phyloP scores from a whole-genome alignment of 306 rosid species.

The Cucurbita ficifolia region DNA sequence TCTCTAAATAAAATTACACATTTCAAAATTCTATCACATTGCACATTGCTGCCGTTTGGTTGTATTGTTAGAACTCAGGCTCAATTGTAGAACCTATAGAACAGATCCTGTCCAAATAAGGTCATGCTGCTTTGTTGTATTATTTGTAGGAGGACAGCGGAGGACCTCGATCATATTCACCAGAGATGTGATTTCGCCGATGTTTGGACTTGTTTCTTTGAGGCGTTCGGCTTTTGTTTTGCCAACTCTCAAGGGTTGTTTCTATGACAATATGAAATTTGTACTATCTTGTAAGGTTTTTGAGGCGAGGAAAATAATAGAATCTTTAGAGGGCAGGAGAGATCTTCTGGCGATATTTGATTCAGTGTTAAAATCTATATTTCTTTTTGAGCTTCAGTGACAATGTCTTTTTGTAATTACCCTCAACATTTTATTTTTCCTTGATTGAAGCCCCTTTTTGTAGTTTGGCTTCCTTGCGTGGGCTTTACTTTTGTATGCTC shows the following conservation, averaged over 20 bases:
- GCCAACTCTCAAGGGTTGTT: neutral
- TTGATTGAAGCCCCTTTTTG: neutral
- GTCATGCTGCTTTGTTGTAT: neutral
- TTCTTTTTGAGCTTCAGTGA: neutral
- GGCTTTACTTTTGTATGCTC: neutral
- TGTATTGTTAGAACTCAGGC: neutral
- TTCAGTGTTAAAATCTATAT: neutral
- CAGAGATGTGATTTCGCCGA: neutral
- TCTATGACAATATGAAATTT: neutral
- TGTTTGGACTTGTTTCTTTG: neutral
- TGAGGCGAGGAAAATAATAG: neutral
- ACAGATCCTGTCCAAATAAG: neutral
- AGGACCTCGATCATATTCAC: neutral
- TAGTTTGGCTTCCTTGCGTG: neutral
- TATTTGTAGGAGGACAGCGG: neutral
- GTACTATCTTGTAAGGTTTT: neutral
- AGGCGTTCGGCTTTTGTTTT: neutral
- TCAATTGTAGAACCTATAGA: neutral
- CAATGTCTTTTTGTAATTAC: neutral
- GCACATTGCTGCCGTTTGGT: neutral
- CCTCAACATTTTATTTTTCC: neutral
- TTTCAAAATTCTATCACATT: neutral
- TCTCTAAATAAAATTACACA: neutral
- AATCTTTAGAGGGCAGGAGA: neutral
- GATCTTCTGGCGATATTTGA: neutral